A percentile compares a stretch with the other conserved stretches of the same genome.
Evolutionary conservation across 805 yeast genomes (phyloP).

Genomic region (Candida morakotiae): DNA sequence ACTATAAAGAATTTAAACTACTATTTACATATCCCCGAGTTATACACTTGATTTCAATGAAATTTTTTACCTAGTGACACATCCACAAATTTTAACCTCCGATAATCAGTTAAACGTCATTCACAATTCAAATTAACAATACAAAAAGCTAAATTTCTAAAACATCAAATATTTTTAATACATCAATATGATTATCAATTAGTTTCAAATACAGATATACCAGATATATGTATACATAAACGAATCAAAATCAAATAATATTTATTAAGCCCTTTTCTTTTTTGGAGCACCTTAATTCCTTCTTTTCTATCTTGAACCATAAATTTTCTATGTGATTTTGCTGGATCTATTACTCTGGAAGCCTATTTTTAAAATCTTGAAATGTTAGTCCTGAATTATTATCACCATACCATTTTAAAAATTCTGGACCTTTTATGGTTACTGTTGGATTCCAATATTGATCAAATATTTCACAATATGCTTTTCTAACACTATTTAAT

Average conservation of each 20-base stretch:
- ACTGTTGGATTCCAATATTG: slow-evolving; percentile 65
- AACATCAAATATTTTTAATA: neutral
- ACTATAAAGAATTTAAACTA: too few species aligned
- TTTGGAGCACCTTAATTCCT: slow-evolving; percentile 89
- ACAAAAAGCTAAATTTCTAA: neutral
- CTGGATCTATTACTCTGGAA: slow-evolving; percentile 57
- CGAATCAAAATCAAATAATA: slow-evolving; percentile 5
- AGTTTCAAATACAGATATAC: slow-evolving; percentile 13
- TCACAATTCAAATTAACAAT: neutral
- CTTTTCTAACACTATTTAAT: slow-evolving; percentile 52
- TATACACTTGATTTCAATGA: neutral
- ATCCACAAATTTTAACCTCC: neutral
- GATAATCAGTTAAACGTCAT: neutral
- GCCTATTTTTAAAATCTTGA: slow-evolving; percentile 53
- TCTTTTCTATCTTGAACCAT: slow-evolving; percentile 65
- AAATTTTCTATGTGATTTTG: slow-evolving; percentile 63
- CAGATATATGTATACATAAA: slow-evolving; percentile 23
- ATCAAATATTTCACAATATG: slow-evolving; percentile 65
- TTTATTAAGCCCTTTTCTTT: slow-evolving; percentile 44
- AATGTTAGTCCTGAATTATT: slow-evolving; percentile 65
- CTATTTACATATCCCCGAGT: too few species aligned
- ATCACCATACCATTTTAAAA: slow-evolving; percentile 65
- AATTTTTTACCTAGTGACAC: slow-evolving; percentile 1
- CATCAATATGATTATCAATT: neutral
- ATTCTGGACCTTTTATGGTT: slow-evolving; percentile 63